Percentiles rank a stretch among this genome's conserved stretches.
Conservation (phyloP, 148 eudicot genomes). For the Nepenthes mirabilis region DNA sequence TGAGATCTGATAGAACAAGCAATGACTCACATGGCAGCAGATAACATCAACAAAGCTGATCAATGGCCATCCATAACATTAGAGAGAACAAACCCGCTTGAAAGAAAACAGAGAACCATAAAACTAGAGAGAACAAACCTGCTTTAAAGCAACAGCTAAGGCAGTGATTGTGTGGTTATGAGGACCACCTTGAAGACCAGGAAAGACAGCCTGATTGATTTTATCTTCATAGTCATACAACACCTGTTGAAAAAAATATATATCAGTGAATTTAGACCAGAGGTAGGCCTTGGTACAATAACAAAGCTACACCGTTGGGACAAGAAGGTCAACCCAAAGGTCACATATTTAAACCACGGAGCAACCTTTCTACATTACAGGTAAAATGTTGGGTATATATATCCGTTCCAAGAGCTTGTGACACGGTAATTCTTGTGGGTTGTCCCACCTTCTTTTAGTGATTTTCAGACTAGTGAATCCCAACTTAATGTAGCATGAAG, state of each 20-base stretch:
- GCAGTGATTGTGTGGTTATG: constrained; percentile 96
- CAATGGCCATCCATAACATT: background rate
- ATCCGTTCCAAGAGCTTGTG: too few species aligned
- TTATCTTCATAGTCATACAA: constrained; percentile 90
- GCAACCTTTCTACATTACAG: too few species aligned
- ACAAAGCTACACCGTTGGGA: too few species aligned
- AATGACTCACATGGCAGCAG: too few species aligned
- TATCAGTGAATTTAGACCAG: too few species aligned
- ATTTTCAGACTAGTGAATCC: background rate
- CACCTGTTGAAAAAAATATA: constrained; percentile 27
- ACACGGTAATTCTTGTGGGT: too few species aligned
- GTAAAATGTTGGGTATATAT: too few species aligned
- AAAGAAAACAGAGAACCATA: background rate
- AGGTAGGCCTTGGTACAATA: background rate
- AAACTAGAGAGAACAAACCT: constrained; percentile 30
- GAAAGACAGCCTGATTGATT: constrained; percentile 94
- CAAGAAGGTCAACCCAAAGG: too few species aligned
- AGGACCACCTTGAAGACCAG: constrained; percentile 99
- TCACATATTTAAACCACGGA: too few species aligned
- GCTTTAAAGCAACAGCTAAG: constrained; percentile 91
- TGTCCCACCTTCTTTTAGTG: background rate
- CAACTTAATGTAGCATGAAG: too few species aligned
- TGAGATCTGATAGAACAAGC: too few species aligned
- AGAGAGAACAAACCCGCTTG: too few species aligned
- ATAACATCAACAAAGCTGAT: background rate